Evolutionary conservation across 257 asterid species (phyloP), one percentile per base, ranked within the genome.

Genomic region (Paulownia fortunei): DNA sequence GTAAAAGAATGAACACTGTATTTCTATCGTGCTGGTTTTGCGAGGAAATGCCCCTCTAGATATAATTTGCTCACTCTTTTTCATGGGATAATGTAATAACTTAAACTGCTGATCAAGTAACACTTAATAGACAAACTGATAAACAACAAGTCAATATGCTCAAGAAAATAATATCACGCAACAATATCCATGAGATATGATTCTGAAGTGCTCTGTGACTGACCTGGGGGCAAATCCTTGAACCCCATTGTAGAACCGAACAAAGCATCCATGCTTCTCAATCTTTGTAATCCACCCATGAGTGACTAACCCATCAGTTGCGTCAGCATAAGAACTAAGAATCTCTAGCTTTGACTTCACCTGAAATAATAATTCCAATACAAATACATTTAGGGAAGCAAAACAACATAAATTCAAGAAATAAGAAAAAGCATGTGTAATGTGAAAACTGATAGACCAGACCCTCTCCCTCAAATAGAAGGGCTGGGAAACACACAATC

Each of bases 261-360:
- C 98, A 84, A 96, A 96, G 84, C 99, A 96, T 81, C 99, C 99
- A 82, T 92, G 97, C 42, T 84, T 87, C 82, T 96, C 99, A 62
- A 92, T 92, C 84, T 92, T 96, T 41, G 97, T 90, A 75, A 96
- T 96, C 99, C 99, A 96, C 80, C 99, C 98, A 80, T 96, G 99
- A 69, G 97, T 89, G 76, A 88, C 81, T 79, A 96, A 80, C 72
- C 97, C 99, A 59, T 88, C 97, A 81, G 83, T 82, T 24, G 97
- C 97, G 84, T 96, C 99, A 46, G 95, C 78, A 78, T 89, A 96
- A 59, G 92, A 89, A 83, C 94, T 87, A 73, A 96, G 90, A 81
- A 90, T 90, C 37, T 79, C 86, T 56, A 90, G 91, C 82, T 96
- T 96, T 6, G 99, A 96, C 83, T 93, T 96, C 71, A 96, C 94